Evolutionary conservation across 805 yeast genomes (phyloP).

Genomic region (Saccharomycopsis fermentans): DNA sequence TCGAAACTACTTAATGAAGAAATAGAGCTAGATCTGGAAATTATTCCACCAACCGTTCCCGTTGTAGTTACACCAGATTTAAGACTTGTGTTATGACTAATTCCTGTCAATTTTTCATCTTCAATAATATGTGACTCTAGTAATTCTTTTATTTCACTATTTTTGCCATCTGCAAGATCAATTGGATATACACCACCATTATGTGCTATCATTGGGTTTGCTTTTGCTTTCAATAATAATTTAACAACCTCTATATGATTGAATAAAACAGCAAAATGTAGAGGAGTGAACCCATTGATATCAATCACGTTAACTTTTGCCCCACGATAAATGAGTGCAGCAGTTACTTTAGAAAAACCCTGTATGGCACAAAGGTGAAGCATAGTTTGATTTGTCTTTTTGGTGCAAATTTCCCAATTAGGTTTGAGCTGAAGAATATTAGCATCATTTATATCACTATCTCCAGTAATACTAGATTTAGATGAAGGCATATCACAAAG

Average conservation of each 20-base stretch:
- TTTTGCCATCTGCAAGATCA: constrained; percentile 30
- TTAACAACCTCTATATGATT: constrained; percentile 64
- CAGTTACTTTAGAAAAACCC: constrained; percentile 54
- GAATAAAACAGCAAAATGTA: constrained; percentile 73
- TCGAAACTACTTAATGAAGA: constrained; percentile 20
- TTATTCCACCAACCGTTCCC: not conserved
- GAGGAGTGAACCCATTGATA: constrained; percentile 72
- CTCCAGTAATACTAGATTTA: constrained; percentile 1
- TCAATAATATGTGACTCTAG: constrained; percentile 16
- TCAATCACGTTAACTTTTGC: constrained; percentile 68
- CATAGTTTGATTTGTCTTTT: constrained; percentile 70
- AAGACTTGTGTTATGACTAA: not conserved
- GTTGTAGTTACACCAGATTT: not conserved
- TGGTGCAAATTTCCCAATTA: constrained; percentile 72
- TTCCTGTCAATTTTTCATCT: not conserved
- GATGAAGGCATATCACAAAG: constrained; percentile 1
- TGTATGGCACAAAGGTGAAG: constrained; percentile 75
- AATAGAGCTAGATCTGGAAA: constrained; percentile 8
- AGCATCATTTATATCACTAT: constrained; percentile 21
- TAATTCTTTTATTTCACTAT: constrained; percentile 25
- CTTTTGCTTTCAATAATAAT: constrained; percentile 52
- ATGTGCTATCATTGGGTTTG: constrained; percentile 44
- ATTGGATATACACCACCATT: constrained; percentile 38
- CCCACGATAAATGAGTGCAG: constrained; percentile 53
- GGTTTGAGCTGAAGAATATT: constrained; percentile 40